Conservation (phyloP, 2,329 filamentous ascomycete genomes). For the Talaromyces sp. region DNA sequence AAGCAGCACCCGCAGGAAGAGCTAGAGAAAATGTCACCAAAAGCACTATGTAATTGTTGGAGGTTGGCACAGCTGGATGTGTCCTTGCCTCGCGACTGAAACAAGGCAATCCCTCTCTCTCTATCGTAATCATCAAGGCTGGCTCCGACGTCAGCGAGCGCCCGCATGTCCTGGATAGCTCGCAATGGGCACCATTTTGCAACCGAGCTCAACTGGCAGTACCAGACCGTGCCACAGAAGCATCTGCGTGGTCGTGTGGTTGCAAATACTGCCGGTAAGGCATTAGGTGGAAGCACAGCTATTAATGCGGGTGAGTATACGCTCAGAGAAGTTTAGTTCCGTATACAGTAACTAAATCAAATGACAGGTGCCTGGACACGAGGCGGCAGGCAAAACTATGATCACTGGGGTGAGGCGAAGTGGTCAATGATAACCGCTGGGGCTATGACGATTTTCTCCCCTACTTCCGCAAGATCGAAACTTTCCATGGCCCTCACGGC, state of each 20-base stretch:
- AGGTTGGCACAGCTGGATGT: constrained; percentile 31
- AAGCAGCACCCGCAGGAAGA: neutral
- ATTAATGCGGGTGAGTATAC: no score
- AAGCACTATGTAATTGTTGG: constrained; percentile 81
- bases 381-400: constrained; percentile 21
- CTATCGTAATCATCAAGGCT: neutral
- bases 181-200: no score
- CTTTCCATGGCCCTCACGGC: constrained; percentile 28
- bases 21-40: constrained; percentile 7
- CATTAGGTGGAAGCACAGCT: no score
- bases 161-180: no score
- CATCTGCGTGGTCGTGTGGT: no score
- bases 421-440: constrained; percentile 25
- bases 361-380: no score
- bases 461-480: constrained; percentile 26
- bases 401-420: constrained; percentile 25
- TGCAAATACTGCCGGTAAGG: no score
- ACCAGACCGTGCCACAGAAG: no score
- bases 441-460: constrained; percentile 25
- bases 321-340: no score
- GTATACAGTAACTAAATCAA: no score
- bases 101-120: neutral
- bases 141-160: no score
- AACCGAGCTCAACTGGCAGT: no score
- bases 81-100: constrained; percentile 72